phyloP scores from a whole-genome alignment of 345 rosid species.

The Aethionema arabicum region DNA sequence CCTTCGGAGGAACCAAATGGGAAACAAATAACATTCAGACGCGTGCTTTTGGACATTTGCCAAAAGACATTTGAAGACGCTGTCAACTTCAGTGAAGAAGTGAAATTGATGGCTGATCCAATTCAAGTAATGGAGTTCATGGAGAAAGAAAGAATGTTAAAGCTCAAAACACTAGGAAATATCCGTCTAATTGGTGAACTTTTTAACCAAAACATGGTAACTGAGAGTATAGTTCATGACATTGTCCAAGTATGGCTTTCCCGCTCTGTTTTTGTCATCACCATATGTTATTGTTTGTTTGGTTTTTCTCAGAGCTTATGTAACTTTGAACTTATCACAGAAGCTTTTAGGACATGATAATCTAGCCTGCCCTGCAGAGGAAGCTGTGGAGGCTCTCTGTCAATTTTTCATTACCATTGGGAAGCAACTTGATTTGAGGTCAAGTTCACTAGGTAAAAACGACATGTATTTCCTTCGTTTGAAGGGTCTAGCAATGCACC shows the following conservation, averaged over 20 bases:
- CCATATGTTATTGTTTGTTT: not conserved
- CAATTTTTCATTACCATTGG: conserved; percentile 86
- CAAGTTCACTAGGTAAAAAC: conserved; percentile 61
- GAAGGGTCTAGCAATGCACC: conserved; percentile 64
- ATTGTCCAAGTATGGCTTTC: conserved; percentile 61
- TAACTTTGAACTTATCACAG: conserved; percentile 40
- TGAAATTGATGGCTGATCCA: conserved; percentile 69
- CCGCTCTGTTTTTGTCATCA: not conserved
- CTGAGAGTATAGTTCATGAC: conserved; percentile 91
- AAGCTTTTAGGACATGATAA: conserved; percentile 76
- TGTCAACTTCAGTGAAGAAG: conserved; percentile 72
- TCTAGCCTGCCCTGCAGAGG: conserved; percentile 73
- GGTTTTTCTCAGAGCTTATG: conserved; percentile 18
- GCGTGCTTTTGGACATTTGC: conserved; percentile 81
- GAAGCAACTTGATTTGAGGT: conserved; percentile 80
- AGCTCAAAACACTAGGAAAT: conserved; percentile 86
- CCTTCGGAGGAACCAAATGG: conserved; percentile 87
- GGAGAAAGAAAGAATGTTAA: conserved; percentile 78
- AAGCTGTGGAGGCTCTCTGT: conserved; percentile 89
- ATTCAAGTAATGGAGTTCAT: conserved; percentile 76
- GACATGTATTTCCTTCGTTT: conserved; percentile 59
- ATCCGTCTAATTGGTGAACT: conserved; percentile 94
- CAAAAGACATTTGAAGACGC: conserved; percentile 97
- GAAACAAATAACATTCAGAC: conserved; percentile 81
- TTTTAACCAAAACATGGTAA: conserved; percentile 91